Base-by-base conservation (phyloP, 495 filamentous ascomycete genomes). In the Talaromyces proteolyticus region DNA sequence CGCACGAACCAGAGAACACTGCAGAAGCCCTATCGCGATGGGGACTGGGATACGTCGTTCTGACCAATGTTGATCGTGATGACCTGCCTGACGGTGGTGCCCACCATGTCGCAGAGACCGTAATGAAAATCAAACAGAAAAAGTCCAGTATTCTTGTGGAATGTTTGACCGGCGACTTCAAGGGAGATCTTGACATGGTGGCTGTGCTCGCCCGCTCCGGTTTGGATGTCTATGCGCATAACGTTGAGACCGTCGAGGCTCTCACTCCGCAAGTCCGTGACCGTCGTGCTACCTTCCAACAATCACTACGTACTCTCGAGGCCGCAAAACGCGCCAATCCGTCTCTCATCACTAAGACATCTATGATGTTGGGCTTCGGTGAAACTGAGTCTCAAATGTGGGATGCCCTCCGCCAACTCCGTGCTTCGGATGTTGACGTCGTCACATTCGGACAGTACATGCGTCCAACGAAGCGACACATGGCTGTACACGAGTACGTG, bases 401-500 rank as follows among this genome's bases (percentile, higher is more conserved):
- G 80, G 79, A 87, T 53, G 79, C 92, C 6, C 68, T 98, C 41
- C 78, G 73, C 77, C 87, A 95, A 60, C 75, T 96, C 22, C 81
- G 93, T 19, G 82, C 81, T 48, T 71, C 82, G 34, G 74, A 87
- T 52, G 91, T 96, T 20, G 93, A 98, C 53, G 89, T 98, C 11
- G 89, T 98, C 34, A 98, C 93, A 0, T 97, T 98, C 52, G 93
- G 94, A 3, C 93, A 98, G 75, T 98, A 98, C 74, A 98, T 98
- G 93, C 87, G 91, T 3, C 93, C 93, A 10, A 98, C 93, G 8
- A 97, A 96, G 77, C 80, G 91, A 3, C 93, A 98, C 68, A 92
- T 98, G 84, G 84, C 91, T 60, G 93, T 98, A 12, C 82, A 91
- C 55, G 88, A 91, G 59, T 98, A 98, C 62, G 80, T 97, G 26